phyloP scores from a whole-genome alignment of 805 yeast species.

The Suhomyces kilbournensis region DNA sequence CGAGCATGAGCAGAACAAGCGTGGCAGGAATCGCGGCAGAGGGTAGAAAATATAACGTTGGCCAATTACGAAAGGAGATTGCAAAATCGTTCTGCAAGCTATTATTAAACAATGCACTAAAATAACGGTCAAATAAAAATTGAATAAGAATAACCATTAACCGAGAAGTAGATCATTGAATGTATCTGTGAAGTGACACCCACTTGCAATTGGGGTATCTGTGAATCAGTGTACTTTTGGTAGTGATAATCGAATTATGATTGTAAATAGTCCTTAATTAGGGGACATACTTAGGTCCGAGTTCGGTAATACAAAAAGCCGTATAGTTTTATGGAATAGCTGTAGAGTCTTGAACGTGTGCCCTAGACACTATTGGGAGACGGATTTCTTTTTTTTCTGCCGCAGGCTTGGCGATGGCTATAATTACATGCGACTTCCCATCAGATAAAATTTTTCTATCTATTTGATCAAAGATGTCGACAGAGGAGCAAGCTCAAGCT shows the following conservation, averaged over 20 bases:
- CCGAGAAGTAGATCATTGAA: too few relatives aligned
- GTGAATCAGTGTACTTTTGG: too few relatives aligned
- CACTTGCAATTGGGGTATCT: too few relatives aligned
- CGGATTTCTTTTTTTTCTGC: background rate
- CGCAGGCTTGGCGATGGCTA: background rate
- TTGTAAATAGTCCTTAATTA: background rate
- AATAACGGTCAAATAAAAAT: too few relatives aligned
- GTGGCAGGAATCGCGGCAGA: constrained; percentile 17
- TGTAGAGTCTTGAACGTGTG: background rate
- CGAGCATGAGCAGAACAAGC: background rate
- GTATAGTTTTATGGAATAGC: background rate
- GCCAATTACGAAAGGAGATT: background rate
- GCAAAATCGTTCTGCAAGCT: background rate
- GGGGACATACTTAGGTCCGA: background rate
- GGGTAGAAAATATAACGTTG: background rate
- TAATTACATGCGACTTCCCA: background rate
- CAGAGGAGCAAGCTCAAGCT: background rate
- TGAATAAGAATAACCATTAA: too few relatives aligned
- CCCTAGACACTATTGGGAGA: background rate
- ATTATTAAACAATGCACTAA: too few relatives aligned
- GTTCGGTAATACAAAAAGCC: background rate
- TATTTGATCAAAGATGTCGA: background rate
- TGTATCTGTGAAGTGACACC: too few relatives aligned
- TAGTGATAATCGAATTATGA: too few relatives aligned
- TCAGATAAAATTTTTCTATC: background rate